phyloP scores from a whole-genome alignment of 2,329 filamentous ascomycete genomes.

The Arachnomyces sp. region DNA sequence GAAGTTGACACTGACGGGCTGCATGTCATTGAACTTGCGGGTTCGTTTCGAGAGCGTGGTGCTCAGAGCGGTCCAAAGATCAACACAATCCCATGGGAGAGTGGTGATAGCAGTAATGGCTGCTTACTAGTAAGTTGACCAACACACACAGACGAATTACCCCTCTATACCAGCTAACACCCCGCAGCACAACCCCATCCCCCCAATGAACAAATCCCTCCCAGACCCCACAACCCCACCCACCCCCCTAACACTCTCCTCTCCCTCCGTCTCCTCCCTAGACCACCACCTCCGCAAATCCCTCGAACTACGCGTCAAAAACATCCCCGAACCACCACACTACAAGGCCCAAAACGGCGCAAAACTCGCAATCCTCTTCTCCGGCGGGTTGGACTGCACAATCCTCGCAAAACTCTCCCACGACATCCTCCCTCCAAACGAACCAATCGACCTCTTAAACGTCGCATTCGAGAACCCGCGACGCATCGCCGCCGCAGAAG shows the following conservation, averaged over 20 bases:
- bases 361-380: slow-evolving; percentile 74
- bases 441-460: slow-evolving; percentile 80
- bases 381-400: slow-evolving; percentile 88
- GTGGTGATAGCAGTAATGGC: slow-evolving; percentile 12
- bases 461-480: slow-evolving; percentile 95
- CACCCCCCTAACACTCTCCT: slow-evolving; percentile 26
- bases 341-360: slow-evolving; percentile 20
- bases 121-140: neutral
- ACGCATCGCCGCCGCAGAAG: slow-evolving; percentile 46
- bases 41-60: slow-evolving; percentile 7
- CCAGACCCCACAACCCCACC: slow-evolving; percentile 20
- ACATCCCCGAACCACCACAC: slow-evolving; percentile 53
- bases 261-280: slow-evolving; percentile 47
- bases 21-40: slow-evolving; percentile 55
- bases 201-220: slow-evolving; percentile 34
- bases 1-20: slow-evolving; percentile 83
- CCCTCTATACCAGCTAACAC: neutral
- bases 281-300: slow-evolving; percentile 51
- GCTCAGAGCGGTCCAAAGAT: slow-evolving; percentile 16
- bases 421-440: slow-evolving; percentile 59
- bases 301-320: slow-evolving; percentile 54
- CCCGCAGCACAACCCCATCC: slow-evolving; percentile 34
- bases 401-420: slow-evolving; percentile 73
- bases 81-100: slow-evolving; percentile 23
- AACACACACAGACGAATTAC: too few species aligned